Percentiles rank a stretch among this genome's conserved stretches.
Conservation (phyloP, 129 eudicot genomes). For the Tagetes patula region DNA sequence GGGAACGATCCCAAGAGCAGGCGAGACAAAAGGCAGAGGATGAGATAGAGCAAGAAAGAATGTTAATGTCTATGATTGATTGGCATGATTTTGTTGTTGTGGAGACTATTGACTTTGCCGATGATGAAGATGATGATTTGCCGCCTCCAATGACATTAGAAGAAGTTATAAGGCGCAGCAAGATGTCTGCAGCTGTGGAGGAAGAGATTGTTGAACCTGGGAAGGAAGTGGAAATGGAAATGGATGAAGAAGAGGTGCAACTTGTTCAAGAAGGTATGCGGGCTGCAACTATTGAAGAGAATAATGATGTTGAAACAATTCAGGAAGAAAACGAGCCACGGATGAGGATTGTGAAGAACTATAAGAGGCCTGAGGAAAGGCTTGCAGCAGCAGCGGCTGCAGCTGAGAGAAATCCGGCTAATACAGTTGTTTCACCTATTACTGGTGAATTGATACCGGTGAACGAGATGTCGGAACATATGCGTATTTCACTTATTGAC, state of each 20-base stretch:
- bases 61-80: slow-evolving; percentile 88
- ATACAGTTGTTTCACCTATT: slow-evolving; percentile 78
- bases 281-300: slow-evolving; percentile 80
- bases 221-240: slow-evolving; percentile 92
- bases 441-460: slow-evolving; percentile 83
- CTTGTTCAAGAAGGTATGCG: slow-evolving; percentile 87
- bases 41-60: slow-evolving; percentile 80
- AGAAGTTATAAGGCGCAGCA: slow-evolving; percentile 88
- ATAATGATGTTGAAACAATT: slow-evolving; percentile 38
- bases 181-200: slow-evolving; percentile 51
- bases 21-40: slow-evolving; percentile 93
- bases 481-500: slow-evolving; percentile 88
- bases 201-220: slow-evolving; percentile 74
- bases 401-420: slow-evolving; percentile 70
- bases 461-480: slow-evolving; percentile 90
- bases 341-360: slow-evolving; percentile 88
- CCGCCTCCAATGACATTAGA: slow-evolving; percentile 93
- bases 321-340: slow-evolving; percentile 71
- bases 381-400: slow-evolving; percentile 28
- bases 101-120: slow-evolving; percentile 80
- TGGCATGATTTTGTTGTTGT: slow-evolving; percentile 97
- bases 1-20: slow-evolving; percentile 92
- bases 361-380: slow-evolving; percentile 91
- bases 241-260: slow-evolving; percentile 93
- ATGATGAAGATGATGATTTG: slow-evolving; percentile 83